Evolutionary conservation across 371 early-diverging fungal genomes (phyloP), one percentile per base, ranked within the genome.

Genomic region (Amoeboaphelidium protococcarum): DNA sequence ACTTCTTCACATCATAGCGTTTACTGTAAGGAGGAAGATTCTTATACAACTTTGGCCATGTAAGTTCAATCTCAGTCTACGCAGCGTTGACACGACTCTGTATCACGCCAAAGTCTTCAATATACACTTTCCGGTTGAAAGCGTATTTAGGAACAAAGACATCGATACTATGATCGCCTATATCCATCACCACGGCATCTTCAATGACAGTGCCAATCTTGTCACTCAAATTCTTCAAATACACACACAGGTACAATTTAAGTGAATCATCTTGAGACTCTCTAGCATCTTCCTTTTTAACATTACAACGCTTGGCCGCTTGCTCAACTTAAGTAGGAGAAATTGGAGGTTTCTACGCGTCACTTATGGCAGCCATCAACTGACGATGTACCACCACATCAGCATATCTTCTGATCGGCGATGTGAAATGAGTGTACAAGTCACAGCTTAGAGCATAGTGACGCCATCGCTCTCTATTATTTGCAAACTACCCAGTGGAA

Each of bases 351-450:
- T 31, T 21, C 27, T 26, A 21, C 2, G 16, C 2, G 31, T 22
- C 23, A 26, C n/a, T 40, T 3, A 74, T 50, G 1, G 71, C 65
- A 12, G 67, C 61, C 22, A 65, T 63, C 13, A 86, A 58, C 58
- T 72, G 70, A n/a, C 98, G 81, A 56, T 99, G 98, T 2, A 99
- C 99, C 54, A 98, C 65, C 45, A 99, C 66, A 69, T 99, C 99
- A 42, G 98, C 82, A 61, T 91, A 98, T 31, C 99, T 76, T 44
- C 99, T 79, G 52, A 99, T 99, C 2, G 99, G 99, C 1, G 95
- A 94, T 1, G 95, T 94, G 54, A 94, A 94, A 56, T 94, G 95
- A 21, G 95, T 91, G 65, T 94, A 94, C 20, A 84, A 59, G 0
- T 74, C 78, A 0, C 78, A 74, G 50, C 77, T 79, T 44, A 92